Evolutionary conservation across 345 rosid genomes (phyloP).

Genomic region (Sisymbrium irio): DNA sequence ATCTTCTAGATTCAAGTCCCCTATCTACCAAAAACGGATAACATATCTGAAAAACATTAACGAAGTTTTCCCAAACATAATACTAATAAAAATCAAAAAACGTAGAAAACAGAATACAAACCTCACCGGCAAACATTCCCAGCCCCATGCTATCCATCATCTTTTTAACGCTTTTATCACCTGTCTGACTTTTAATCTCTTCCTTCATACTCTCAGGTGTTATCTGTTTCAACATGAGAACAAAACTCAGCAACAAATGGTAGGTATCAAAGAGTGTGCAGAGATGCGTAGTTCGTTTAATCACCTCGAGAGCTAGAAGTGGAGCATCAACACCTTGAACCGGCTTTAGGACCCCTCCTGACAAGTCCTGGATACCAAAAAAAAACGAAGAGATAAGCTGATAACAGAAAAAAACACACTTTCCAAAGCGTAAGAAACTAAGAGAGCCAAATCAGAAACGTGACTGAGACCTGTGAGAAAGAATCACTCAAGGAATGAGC

Average conservation of each 20-base stretch:
- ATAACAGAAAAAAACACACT: not conserved
- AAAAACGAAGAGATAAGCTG: not conserved
- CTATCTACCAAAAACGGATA: slow-evolving; percentile 42
- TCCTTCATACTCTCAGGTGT: slow-evolving; percentile 63
- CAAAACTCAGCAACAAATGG: slow-evolving; percentile 9
- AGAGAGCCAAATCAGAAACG: slow-evolving; percentile 9
- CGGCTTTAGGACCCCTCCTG: slow-evolving; percentile 63
- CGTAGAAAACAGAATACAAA: slow-evolving; percentile 24
- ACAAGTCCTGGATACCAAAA: slow-evolving; percentile 50
- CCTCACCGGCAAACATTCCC: slow-evolving; percentile 76
- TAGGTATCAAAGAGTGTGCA: not conserved
- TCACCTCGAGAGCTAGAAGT: slow-evolving; percentile 71
- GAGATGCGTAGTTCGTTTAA: not conserved
- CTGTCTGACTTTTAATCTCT: slow-evolving; percentile 51
- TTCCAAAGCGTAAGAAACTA: not conserved
- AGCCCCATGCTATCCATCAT: slow-evolving; percentile 79
- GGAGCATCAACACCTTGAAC: slow-evolving; percentile 73
- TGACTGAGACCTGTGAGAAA: slow-evolving; percentile 49
- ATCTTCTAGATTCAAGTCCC: slow-evolving; percentile 71
- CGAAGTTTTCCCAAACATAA: slow-evolving; percentile 1
- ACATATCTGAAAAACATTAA: not conserved
- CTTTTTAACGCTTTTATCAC: slow-evolving; percentile 49
- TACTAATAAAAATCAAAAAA: not conserved
- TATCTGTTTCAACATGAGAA: slow-evolving; percentile 39
- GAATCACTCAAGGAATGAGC: slow-evolving; percentile 86